phyloP scores from a whole-genome alignment of 768 basidiomycete species.

The Cystobasidium ongulense region DNA sequence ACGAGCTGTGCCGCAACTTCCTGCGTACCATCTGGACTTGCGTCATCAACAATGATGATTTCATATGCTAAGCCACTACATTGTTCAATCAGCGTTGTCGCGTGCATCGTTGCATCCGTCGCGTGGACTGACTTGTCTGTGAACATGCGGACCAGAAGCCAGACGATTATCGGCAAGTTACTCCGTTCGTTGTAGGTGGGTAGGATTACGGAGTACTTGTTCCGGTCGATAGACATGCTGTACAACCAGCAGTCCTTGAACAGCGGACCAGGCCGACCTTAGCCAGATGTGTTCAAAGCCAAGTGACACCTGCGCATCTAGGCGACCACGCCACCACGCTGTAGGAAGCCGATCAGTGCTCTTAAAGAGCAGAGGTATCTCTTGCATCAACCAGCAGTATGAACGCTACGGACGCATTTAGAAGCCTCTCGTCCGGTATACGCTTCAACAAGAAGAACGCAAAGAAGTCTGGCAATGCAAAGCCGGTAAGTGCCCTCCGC shows the following conservation, averaged over 20 bases:
- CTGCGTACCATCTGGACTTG: conserved; percentile 85
- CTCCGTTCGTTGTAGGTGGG: conserved; percentile 92
- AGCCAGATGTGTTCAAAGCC: not conserved
- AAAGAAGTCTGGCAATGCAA: not conserved
- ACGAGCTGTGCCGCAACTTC: conserved; percentile 74
- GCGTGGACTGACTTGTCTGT: conserved; percentile 57
- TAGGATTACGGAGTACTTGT: conserved; percentile 57
- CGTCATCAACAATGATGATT: conserved; percentile 82
- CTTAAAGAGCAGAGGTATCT: not conserved
- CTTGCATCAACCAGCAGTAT: not conserved
- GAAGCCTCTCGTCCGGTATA: conserved; percentile 13
- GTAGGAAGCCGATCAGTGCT: not conserved
- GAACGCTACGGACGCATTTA: conserved; percentile 10
- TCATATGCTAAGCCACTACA: conserved; percentile 70
- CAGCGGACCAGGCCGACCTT: not conserved
- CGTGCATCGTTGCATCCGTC: not conserved
- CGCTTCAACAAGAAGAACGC: conserved; percentile 31
- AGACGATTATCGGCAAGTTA: conserved; percentile 78
- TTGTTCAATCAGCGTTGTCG: not conserved
- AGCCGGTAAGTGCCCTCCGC: not conserved
- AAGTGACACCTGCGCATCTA: not conserved
- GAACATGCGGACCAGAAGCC: conserved; percentile 72
- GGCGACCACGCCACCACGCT: not conserved
- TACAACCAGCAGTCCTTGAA: not conserved
- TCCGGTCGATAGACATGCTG: not conserved